These are phyloP conservation scores for Immersiporthe knoxdaviesiana DNA, from an alignment of 2,329 filamentous ascomycete genomes.

Conservation along the genomic window DNA sequence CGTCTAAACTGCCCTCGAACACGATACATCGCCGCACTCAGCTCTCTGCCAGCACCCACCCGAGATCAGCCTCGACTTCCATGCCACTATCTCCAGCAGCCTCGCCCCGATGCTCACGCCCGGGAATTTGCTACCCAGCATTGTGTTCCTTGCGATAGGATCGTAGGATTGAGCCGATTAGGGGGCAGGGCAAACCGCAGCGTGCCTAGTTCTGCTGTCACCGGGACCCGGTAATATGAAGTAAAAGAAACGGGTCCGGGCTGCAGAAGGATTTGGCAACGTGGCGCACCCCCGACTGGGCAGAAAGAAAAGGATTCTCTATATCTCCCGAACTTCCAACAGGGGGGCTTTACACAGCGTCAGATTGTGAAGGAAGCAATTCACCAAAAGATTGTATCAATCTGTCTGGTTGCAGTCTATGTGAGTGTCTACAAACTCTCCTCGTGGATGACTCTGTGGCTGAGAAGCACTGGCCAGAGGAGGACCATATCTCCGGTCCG, in stretches of 20 bases:
- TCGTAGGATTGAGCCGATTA: not conserved
- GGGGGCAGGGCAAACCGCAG: not conserved
- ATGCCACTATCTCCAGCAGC: not conserved
- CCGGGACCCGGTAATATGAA: not conserved
- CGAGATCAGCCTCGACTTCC: not conserved
- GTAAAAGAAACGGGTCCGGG: not conserved
- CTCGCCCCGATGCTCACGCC: not conserved
- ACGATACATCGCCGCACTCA: not conserved
- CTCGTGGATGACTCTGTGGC: not conserved
- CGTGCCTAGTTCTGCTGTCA: not conserved
- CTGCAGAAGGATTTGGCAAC: not conserved
- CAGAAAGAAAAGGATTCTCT: not conserved
- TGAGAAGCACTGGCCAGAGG: not conserved
- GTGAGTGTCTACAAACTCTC: not conserved
- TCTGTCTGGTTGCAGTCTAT: not conserved
- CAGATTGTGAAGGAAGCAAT: not conserved
- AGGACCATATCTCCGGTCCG: not conserved
- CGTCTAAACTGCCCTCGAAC: not conserved
- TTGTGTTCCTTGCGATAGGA: not conserved
- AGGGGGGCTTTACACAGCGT: not conserved
- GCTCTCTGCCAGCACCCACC: not conserved
- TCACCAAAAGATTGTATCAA: not conserved
- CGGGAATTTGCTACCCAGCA: not conserved
- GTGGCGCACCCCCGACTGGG: not conserved
- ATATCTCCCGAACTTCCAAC: not conserved